phyloP scores from a whole-genome alignment of 306 rosid genomes.

The Castanea sativa region DNA sequence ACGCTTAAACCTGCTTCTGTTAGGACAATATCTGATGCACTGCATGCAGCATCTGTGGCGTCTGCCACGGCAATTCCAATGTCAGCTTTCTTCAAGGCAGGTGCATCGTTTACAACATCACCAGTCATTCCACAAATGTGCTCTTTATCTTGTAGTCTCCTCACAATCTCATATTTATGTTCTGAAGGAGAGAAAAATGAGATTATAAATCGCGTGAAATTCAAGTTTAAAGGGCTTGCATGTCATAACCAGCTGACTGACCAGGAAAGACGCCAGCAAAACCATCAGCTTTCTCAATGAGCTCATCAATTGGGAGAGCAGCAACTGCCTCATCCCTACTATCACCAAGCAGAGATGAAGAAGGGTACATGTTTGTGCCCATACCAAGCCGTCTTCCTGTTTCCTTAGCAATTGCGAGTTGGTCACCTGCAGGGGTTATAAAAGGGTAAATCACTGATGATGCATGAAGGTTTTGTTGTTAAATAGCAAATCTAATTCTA shows the following conservation, averaged over 20 bases:
- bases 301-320: slow-evolving; percentile 56
- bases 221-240: background rate
- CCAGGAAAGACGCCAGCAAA: slow-evolving; percentile 88
- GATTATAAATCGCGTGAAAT: slow-evolving; percentile 6
- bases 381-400: slow-evolving; percentile 80
- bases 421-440: slow-evolving; percentile 52
- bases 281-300: slow-evolving; percentile 80
- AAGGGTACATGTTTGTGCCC: slow-evolving; percentile 85
- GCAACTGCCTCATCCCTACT: slow-evolving; percentile 34
- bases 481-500: too few species aligned
- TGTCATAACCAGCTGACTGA: slow-evolving; percentile 21
- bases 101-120: slow-evolving; percentile 83
- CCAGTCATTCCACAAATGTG: slow-evolving; percentile 88
- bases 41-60: slow-evolving; percentile 67
- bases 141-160: slow-evolving; percentile 61
- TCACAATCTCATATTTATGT: slow-evolving; percentile 79
- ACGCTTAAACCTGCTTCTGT: slow-evolving; percentile 84
- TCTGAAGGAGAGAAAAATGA: slow-evolving; percentile 29
- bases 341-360: slow-evolving; percentile 69
- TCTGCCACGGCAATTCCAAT: slow-evolving; percentile 82
- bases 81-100: slow-evolving; percentile 76
- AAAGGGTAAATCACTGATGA: background rate
- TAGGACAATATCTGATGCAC: slow-evolving; percentile 78
- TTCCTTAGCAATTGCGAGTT: slow-evolving; percentile 75
- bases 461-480: too few species aligned